Evolutionary conservation across 106 monocot genomes (phyloP), one percentile per base, ranked within the genome.

Genomic region (Allium fistulosum): DNA sequence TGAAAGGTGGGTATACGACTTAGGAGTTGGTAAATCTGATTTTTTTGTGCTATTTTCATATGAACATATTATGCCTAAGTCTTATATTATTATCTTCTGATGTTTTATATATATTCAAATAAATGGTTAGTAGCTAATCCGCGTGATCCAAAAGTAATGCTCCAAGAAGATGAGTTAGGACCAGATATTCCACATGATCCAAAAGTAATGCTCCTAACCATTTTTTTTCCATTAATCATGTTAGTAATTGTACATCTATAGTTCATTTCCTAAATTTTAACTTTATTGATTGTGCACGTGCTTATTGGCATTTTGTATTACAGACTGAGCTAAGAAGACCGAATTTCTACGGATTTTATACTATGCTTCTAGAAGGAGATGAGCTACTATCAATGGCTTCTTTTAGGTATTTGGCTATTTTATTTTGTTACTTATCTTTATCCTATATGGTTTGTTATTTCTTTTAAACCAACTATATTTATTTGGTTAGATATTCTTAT

Each of bases 261-360:
- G n/a, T 65, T 48, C 47, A 7, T 65, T 4, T 6, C 16, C 47
- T 51, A 52, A 4, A n/a, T 49, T 51, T 22, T 48, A 66, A n/a
- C 6, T 66, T 51, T 18, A 18, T 66, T 10, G 18, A 13, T 13
- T 65, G 2, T 26, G 7, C 18, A 12, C 22, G 17, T 50, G 8
- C 66, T n/a, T n/a, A n/a, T n/a, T n/a, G n/a, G n/a, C n/a, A n/a
- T 4, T 26, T 65, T 63, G 10, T 53, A 18, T 7, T 67, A 14
- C 52, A 92, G 91, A 62, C 89, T 59, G 81, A 88, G 53, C 81
- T 93, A 48, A 86, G 73, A 8, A 56, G 93, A 17, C 51, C 89
- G 17, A 77, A 93, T 58, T 93, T 86, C 74, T 78, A 83, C 77
- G 93, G 93, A 64, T 93, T 89, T 51, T 93, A 93, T 68, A 84